Base-by-base conservation (phyloP, 2,329 filamentous ascomycete genomes). In the Neonectria magnoliae region DNA sequence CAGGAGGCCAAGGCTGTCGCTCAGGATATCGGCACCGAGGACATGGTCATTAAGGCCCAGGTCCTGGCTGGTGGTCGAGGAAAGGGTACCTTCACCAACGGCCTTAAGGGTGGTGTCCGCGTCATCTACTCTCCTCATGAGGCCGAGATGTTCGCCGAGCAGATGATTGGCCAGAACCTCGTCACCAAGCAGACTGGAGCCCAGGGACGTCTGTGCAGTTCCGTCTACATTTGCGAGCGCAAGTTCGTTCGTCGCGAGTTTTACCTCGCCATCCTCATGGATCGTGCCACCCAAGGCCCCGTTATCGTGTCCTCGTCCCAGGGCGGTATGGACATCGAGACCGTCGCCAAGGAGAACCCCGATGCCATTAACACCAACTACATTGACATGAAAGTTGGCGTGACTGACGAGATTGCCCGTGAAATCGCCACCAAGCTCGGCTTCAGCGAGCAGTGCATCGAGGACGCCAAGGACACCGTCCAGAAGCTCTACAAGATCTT, bases 121-220 rank as follows among this genome's bases (percentile, higher is more conserved):
- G 94, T 99, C 77, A 97, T 99, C 84, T 99, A 98, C 89, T 98
- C 95, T 86, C 93, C 96, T 65, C 94, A 94, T 76, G 89, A 91
- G 87, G 96, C 96, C 78, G 92, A 93, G 87, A 97, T 98, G 90
- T 97, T 99, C 80, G 95, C 96, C 75, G 89, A 95, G 75, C 94
- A 99, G 87, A 99, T 99, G 96, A 98, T 99, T 83, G 96, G 96
- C 79, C 95, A 99, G 86, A 98, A 98, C 85, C 93, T 99, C 83
- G 89, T 99, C 84, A 99, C 96, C 82, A 99, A 99, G 90, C 96
- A 99, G 87, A 99, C 96, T 64, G 96, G 96, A 81, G 93, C 95
- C 75, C 88, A 83, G 75, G 96, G 96, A 79, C 93, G 96, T 81
- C 89, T 97, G 80, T 99, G 96, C 89, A 98, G 93, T 83, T 89